Conservation (phyloP, 1,139 yeast genomes). For the Wickerhamomyces sp. region DNA sequence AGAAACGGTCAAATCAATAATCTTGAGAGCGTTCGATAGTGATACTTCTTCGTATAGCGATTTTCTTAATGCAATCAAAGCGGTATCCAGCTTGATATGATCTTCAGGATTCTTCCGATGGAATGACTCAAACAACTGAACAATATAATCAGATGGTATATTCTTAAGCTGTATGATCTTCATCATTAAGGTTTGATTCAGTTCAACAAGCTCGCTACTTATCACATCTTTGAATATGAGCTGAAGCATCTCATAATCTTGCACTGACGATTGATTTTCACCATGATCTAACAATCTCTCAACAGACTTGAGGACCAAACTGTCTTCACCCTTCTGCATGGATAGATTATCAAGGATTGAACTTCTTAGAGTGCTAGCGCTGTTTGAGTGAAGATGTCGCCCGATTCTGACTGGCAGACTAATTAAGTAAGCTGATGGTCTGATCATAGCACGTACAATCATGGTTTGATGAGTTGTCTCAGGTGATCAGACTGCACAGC, state of each 20-base stretch:
- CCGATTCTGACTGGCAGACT: too few species aligned
- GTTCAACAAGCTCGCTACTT: background rate
- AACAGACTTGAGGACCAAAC: too few species aligned
- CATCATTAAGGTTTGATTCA: slow-evolving; percentile 1
- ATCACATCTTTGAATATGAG: background rate
- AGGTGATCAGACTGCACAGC: too few species aligned
- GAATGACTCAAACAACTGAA: slow-evolving; percentile 28
- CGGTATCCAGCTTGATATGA: slow-evolving; percentile 38
- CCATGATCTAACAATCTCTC: too few species aligned
- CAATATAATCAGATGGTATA: slow-evolving; percentile 8
- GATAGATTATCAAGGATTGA: too few species aligned
- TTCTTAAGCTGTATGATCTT: slow-evolving; percentile 9
- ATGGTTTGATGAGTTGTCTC: too few species aligned
- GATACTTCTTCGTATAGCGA: slow-evolving; percentile 53
- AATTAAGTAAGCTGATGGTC: too few species aligned
- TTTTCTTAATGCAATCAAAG: slow-evolving; percentile 59
- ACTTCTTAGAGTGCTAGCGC: too few species aligned
- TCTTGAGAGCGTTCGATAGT: slow-evolving; percentile 48
- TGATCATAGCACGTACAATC: too few species aligned
- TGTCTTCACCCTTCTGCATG: too few species aligned
- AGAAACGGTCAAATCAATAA: slow-evolving; percentile 61
- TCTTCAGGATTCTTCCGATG: slow-evolving; percentile 34
- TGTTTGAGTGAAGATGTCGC: too few species aligned
- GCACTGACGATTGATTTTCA: background rate
- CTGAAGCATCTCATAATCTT: background rate